Conservation (phyloP, 257 asterid species). For the Voacanga thouarsii region DNA sequence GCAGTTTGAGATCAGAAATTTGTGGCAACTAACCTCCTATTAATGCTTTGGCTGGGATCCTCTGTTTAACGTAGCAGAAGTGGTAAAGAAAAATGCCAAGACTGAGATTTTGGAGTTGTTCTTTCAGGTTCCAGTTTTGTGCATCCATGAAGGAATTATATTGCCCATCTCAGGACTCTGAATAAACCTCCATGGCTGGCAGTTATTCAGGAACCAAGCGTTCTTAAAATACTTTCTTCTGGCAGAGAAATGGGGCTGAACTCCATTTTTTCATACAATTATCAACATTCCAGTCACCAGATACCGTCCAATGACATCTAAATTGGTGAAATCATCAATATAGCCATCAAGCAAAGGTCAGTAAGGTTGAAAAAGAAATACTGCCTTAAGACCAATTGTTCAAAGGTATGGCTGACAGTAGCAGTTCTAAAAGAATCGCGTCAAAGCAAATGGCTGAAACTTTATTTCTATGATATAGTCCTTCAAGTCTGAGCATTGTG, state of each 20-base stretch:
- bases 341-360: neutral
- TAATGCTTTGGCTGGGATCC: neutral
- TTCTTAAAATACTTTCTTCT: neutral
- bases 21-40: neutral
- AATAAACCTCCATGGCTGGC: neutral
- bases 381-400: neutral
- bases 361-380: neutral
- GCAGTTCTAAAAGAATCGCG: neutral
- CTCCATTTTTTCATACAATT: neutral
- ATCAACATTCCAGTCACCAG: neutral
- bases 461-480: too few species aligned
- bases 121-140: conserved; percentile 1
- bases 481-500: neutral
- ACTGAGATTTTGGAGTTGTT: neutral
- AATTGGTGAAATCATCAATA: neutral
- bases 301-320: neutral
- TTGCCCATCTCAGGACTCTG: neutral
- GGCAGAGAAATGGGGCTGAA: neutral
- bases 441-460: neutral
- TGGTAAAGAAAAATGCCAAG: neutral
- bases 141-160: neutral
- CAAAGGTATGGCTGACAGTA: neutral
- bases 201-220: neutral
- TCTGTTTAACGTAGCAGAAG: neutral
- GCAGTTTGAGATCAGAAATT: neutral